Base-by-base conservation (phyloP, 257 asterid genomes). In the Solanum pinnatisectum region DNA sequence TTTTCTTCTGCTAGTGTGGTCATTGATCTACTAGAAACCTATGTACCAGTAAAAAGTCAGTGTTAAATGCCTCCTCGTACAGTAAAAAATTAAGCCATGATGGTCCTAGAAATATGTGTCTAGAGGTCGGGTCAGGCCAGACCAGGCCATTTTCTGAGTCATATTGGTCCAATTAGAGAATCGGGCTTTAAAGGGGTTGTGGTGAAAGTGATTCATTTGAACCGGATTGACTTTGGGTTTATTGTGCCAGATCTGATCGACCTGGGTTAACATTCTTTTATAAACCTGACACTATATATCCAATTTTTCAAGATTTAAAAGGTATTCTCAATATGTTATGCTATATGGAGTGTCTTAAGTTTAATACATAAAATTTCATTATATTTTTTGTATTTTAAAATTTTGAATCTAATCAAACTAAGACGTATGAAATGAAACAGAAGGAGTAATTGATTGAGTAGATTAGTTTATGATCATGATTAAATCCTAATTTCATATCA, bases 191-290 rank as follows among this genome's bases (percentile, higher is more conserved):
- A 52, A 52, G 23, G 63, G 8, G 23, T 52, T 52, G 0, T 59
- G 13, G 68, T 0, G 2, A 59, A 1, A 27, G 25, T 0, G 2
- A 5, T 22, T 59, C 0, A 60, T 60, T 22, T 60, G 63, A 6
- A 52, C 3, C n/a, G 22, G 4, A 52, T 0, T 6, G 59, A 52
- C 8, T 18, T 40, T 52, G 0, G 10, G 0, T 52, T 49, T 52
- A 18, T 52, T 3, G 2, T 52, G 10, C 18, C 10, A 52, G 8
- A 52, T 18, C 1, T 52, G 0, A 52, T 18, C 10, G 0, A 52
- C 8, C 6, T 52, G 1, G 23, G 10, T 22, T 16, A 16, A 6
- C 63, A 52, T 0, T 52, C 63, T 52, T 52, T 52, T 52, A 2
- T 30, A 30, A 30, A 30, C 30, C 30, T 30, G 30, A 30, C 30